phyloP scores from a whole-genome alignment of 768 basidiomycete species.

The Pisolithus microcarpus region DNA sequence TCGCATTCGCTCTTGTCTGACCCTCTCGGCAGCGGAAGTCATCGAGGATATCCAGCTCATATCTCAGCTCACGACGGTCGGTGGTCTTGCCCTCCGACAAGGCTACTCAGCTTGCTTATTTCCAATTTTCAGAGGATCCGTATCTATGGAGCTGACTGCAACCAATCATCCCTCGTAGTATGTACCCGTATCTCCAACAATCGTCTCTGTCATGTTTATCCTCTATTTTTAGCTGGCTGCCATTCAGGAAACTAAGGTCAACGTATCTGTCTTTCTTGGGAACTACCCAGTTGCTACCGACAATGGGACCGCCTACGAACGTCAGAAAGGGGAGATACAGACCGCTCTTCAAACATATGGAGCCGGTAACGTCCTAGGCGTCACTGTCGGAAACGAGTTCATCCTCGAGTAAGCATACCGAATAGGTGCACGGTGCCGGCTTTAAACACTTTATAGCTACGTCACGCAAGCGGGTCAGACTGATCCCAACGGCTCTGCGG shows the following conservation, averaged over 20 bases:
- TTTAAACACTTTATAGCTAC: constrained; percentile 38
- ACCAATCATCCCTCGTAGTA: constrained; percentile 70
- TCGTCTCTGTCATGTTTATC: not conserved
- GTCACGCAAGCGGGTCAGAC: constrained; percentile 42
- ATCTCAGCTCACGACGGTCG: constrained; percentile 71
- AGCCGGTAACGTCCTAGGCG: constrained; percentile 61
- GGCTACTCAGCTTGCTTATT: constrained; percentile 1
- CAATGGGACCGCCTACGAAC: constrained; percentile 57
- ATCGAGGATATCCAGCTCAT: constrained; percentile 69
- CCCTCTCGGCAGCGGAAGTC: constrained; percentile 36
- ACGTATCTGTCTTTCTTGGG: constrained; percentile 74
- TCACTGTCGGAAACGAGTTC: constrained; percentile 91
- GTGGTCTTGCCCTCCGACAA: constrained; percentile 3
- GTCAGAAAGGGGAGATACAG: constrained; percentile 65
- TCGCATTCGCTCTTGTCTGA: not conserved
- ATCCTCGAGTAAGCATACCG: constrained; percentile 57
- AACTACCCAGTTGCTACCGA: constrained; percentile 62
- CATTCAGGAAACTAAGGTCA: constrained; percentile 81
- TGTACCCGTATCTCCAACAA: constrained; percentile 18
- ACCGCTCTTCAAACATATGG: constrained; percentile 73
- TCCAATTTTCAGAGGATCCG: constrained; percentile 36
- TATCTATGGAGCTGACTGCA: constrained; percentile 84
- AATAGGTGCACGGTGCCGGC: not conserved
- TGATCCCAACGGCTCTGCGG: constrained; percentile 53
- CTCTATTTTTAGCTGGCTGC: constrained; percentile 58